phyloP scores from a whole-genome alignment of 2,329 filamentous ascomycete genomes.

The Arthrinium phaeospermum region DNA sequence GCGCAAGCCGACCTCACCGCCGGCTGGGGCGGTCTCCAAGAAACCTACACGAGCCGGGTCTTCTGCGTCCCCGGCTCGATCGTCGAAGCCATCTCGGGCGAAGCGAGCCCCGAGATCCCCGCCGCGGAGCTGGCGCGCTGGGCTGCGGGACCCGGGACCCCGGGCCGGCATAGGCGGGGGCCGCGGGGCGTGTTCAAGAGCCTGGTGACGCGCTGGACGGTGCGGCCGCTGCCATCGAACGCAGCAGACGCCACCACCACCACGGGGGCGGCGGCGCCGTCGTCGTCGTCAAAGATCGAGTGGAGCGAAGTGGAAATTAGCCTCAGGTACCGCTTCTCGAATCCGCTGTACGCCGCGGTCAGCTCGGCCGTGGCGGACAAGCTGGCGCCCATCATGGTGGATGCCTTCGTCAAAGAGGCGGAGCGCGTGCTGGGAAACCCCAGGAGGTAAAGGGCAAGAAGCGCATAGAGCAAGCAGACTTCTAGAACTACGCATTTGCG shows the following conservation, averaged over 20 bases:
- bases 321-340: constrained; percentile 84
- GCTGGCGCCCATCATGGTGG: constrained; percentile 87
- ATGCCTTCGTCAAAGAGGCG: constrained; percentile 88
- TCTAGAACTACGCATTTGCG: constrained; percentile 5
- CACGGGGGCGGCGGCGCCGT: constrained; percentile 28
- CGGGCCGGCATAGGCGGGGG: not conserved
- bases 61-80: constrained; percentile 75
- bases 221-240: constrained; percentile 49
- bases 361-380: constrained; percentile 83
- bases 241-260: constrained; percentile 37
- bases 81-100: constrained; percentile 80
- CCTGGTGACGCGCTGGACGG: constrained; percentile 72
- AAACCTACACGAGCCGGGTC: constrained; percentile 81
- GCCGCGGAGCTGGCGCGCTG: constrained; percentile 38
- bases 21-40: constrained; percentile 83
- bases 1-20: constrained; percentile 79
- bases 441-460: not conserved
- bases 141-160: constrained; percentile 29
- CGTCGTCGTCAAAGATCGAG: constrained; percentile 34
- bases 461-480: not conserved
- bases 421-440: constrained; percentile 55
- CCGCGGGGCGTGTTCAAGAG: constrained; percentile 65
- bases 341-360: constrained; percentile 84
- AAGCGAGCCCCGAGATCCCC: constrained; percentile 51
- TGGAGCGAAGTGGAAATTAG: constrained; percentile 77